phyloP scores from a whole-genome alignment of 1,284 basidiomycete species.

The Malassezia cuniculi region DNA sequence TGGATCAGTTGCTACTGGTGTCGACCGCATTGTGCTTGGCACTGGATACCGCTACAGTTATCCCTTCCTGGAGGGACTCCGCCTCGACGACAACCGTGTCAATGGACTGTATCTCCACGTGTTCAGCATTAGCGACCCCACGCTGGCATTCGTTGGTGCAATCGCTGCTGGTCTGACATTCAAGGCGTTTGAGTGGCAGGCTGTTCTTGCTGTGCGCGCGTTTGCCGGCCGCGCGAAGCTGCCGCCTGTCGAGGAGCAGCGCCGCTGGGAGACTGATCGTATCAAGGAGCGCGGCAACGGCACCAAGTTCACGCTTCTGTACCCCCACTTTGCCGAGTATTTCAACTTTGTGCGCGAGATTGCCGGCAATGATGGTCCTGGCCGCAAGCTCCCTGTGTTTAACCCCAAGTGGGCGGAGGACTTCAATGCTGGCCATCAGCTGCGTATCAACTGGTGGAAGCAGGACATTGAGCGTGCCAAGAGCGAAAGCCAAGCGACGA shows the following conservation, averaged over 20 bases:
- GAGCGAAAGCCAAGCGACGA: too few species aligned
- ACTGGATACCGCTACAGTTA: constrained; percentile 2
- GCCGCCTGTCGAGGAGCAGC: background rate
- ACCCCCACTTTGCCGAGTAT: constrained; percentile 3
- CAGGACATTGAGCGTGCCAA: too few species aligned
- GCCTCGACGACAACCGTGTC: background rate
- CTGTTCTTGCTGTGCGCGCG: background rate
- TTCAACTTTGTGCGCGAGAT: background rate
- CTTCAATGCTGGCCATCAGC: background rate
- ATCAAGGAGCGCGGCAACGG: background rate
- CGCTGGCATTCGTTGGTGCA: constrained; percentile 1
- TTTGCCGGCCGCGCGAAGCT: background rate
- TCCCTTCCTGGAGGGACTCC: background rate
- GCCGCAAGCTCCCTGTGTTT: background rate
- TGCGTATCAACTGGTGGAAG: too few species aligned
- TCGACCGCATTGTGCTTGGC: constrained; percentile 1
- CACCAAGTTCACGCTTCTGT: constrained; percentile 1
- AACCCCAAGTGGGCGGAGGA: background rate
- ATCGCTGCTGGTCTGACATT: constrained; percentile 1
- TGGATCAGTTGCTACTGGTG: background rate
- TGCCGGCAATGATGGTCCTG: background rate
- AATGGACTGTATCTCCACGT: constrained; percentile 4
- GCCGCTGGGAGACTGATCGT: constrained; percentile 1
- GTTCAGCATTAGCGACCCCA: background rate
- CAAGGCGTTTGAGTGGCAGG: constrained; percentile 7